Base-by-base conservation (phyloP, 345 rosid genomes). In the Salix brachista region DNA sequence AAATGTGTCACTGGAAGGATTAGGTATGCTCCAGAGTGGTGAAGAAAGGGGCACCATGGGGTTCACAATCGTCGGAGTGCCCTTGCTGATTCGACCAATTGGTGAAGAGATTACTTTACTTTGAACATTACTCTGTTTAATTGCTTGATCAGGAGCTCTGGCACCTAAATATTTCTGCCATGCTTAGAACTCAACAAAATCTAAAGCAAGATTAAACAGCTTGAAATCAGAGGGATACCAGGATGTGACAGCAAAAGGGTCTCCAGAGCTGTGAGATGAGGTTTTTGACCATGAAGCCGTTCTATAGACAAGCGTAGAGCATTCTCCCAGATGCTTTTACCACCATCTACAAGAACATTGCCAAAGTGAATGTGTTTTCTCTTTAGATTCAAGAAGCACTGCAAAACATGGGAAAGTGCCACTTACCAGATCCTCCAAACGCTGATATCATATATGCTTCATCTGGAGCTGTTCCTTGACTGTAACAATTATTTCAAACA, bases 401-500 rank as follows among this genome's bases (percentile, higher is more conserved):
- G n/a, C 32, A 68, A 77, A 30, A 65, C 79, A 77, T 4, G 65
- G 46, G 42, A 37, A 68, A 76, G 60, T 54, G 74, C 41, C 56
- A 82, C 88, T 75, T 71, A 96, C 99, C 98, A 72, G 83, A 83
- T 72, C 99, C 97, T 69, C 97, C 99, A 88, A 94, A 96, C 65
- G 98, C 97, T 16, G 99, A 91, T 79, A 89, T 85, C 99, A 96
- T 96, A 84, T 89, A 91, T 61, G 95, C 89, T 90, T 96, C 99
- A 80, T 96, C 99, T 10, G 99, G 99, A 73, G 84, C 89, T 25
- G 84, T 84, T 75, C 96, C 98, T 85, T 95, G 96, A 75, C 99
- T 96, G 93, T 85, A 84, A 69, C 76, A 84, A 73, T 46, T 52
- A 56, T 72, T 62, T 61, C 21, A 78, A 67, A 77, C 71, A 64